Evolutionary conservation across 1,284 basidiomycete genomes (phyloP).

Genomic region (Puccinia brachypodii): DNA sequence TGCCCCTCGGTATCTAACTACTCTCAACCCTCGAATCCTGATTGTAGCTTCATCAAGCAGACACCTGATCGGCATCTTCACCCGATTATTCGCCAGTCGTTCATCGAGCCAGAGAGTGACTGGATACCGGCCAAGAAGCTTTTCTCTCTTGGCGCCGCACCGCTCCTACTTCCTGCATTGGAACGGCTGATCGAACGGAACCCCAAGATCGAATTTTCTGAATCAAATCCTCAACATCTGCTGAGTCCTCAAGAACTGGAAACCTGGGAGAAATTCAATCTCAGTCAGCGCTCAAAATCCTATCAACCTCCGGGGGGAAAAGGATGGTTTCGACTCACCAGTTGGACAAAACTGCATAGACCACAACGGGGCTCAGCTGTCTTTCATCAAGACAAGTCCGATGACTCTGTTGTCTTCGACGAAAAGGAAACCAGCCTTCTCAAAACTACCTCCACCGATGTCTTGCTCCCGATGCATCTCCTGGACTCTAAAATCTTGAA

Average conservation of each 20-base stretch:
- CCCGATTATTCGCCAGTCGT: not conserved
- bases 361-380: too few species aligned
- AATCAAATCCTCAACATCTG: not conserved
- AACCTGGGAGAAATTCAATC: not conserved
- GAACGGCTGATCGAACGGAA: not conserved
- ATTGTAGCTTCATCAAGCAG: not conserved
- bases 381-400: too few species aligned
- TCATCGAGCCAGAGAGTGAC: not conserved
- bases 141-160: not conserved
- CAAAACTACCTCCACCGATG: not conserved
- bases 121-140: constrained; percentile 8
- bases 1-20: constrained; percentile 11
- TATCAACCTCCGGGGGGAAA: too few species aligned
- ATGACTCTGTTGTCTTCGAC: not conserved
- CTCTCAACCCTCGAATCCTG: not conserved
- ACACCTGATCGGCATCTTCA: not conserved
- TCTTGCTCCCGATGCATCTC: not conserved
- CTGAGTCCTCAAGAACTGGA: constrained; percentile 1
- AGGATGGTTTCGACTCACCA: too few species aligned
- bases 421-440: not conserved
- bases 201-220: not conserved
- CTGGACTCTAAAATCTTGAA: not conserved
- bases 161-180: constrained; percentile 10
- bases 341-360: too few species aligned
- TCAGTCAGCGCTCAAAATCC: not conserved